Evolutionary conservation across 2,329 filamentous ascomycete genomes (phyloP), one percentile per base, ranked within the genome.

Genomic region (Sarocladiaceae sp.): DNA sequence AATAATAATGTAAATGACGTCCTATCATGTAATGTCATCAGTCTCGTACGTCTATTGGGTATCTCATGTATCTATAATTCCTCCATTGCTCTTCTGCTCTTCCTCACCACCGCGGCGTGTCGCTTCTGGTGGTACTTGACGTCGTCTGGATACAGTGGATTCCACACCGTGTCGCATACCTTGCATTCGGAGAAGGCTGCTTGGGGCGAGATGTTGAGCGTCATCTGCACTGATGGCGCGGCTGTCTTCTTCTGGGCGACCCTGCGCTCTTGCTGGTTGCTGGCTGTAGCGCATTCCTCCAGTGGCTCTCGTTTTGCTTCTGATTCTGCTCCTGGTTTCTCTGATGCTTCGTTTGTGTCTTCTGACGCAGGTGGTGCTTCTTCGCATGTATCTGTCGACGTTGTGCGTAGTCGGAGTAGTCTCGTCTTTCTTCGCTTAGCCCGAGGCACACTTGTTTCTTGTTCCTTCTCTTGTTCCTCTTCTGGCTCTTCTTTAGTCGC

Each of bases 181-280:
- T 59, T 66, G 49, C 68, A 71, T 44, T 71, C 67, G 2, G 65
- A 61, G 47, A 70, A 70, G 1, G 66, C 55, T 3, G 66, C 63
- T 20, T 64, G 59, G 1, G 60, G 57, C 0, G 68, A 69, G 2
- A 71, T 55, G 26, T 70, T 70, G n/a, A 70, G 58, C 1, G 67
- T 70, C 2, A 64, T 70, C 42, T 71, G 68, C 1, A 70, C 54
- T 1, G 53, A 49, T 2, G 59, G 45, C 1, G 50, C 35, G 6
- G 48, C 31, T 19, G 37, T 11, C 20, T 23, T 18, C 32, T 29
- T 27, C 34, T 19, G 27, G 20, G 40, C 29, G n/a, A 24, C 11
- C 18, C 15, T 29, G 6, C 27, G 16, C 15, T 35, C 21, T 15
- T n/a, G 9, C 19, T 37, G 4, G 10, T 37, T 40, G 6, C 35